Conservation (phyloP, 2,329 filamentous ascomycete genomes). For the Fusarium continuum region DNA sequence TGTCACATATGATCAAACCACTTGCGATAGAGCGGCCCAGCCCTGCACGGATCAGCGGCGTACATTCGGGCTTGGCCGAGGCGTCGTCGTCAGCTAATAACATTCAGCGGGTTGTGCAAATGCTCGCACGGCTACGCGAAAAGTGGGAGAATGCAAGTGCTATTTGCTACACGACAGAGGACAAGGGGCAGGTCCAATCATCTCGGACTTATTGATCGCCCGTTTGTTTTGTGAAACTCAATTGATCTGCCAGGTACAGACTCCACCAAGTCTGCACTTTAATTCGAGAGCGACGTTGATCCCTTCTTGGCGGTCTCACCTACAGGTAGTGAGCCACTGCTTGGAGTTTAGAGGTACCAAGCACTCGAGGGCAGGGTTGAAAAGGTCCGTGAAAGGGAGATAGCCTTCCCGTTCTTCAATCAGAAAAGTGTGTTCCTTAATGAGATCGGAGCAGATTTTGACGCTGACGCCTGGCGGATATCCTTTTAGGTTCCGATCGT, state of each 20-base stretch:
- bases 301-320: conserved; percentile 28
- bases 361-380: no score
- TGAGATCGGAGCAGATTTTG: neutral
- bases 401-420: neutral
- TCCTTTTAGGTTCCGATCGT: neutral
- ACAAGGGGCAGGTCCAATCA: conserved; percentile 20
- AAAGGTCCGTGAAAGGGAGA: neutral
- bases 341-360: neutral
- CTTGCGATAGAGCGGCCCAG: neutral
- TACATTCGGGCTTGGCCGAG: conserved; percentile 33
- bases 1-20: conserved; percentile 6
- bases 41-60: conserved; percentile 34
- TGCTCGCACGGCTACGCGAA: conserved; percentile 12
- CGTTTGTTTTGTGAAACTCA: conserved; percentile 10
- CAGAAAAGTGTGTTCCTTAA: neutral
- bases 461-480: neutral
- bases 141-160: conserved; percentile 31
- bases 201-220: conserved; percentile 1
- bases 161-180: conserved; percentile 23
- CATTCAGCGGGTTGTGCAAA: conserved; percentile 6
- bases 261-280: neutral
- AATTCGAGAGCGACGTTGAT: conserved; percentile 29
- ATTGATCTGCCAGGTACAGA: conserved; percentile 28
- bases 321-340: conserved; percentile 7
- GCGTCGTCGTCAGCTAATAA: conserved; percentile 38